A percentile compares a stretch with the other conserved stretches of the same genome.
phyloP scores from a whole-genome alignment of 2,329 filamentous ascomycete genomes.

The Zymoseptoria pseudotritici region DNA sequence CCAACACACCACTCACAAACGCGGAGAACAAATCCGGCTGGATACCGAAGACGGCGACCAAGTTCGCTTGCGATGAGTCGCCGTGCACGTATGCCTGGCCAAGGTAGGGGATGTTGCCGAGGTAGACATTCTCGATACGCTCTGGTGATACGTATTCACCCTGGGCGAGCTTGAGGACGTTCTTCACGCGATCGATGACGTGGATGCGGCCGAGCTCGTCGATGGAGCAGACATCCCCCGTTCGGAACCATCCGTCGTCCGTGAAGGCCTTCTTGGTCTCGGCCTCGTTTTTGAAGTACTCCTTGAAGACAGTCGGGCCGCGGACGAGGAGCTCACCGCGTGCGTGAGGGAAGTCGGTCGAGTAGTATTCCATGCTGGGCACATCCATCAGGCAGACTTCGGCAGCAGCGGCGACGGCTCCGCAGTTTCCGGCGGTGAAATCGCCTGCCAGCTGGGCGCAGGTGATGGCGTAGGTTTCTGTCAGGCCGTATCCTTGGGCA shows the following conservation, averaged over 20 bases:
- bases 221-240: slow-evolving; percentile 81
- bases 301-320: slow-evolving; percentile 70
- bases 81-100: slow-evolving; percentile 84
- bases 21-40: slow-evolving; percentile 76
- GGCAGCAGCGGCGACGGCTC: slow-evolving; percentile 56
- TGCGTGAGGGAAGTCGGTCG: slow-evolving; percentile 79
- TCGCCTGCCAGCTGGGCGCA: slow-evolving; percentile 65
- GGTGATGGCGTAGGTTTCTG: slow-evolving; percentile 79
- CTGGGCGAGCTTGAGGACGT: slow-evolving; percentile 95
- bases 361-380: slow-evolving; percentile 87
- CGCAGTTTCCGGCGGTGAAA: slow-evolving; percentile 72
- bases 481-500: slow-evolving; percentile 84
- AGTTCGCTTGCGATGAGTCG: slow-evolving; percentile 69
- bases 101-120: slow-evolving; percentile 71
- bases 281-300: slow-evolving; percentile 84
- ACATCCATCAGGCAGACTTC: slow-evolving; percentile 81
- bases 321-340: slow-evolving; percentile 84
- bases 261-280: slow-evolving; percentile 80
- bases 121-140: slow-evolving; percentile 89
- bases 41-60: slow-evolving; percentile 83
- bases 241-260: slow-evolving; percentile 92
- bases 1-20: slow-evolving; percentile 71
- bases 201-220: slow-evolving; percentile 80
- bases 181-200: slow-evolving; percentile 96
- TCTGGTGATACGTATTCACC: slow-evolving; percentile 98